Evolutionary conservation across 2,329 filamentous ascomycete genomes (phyloP).

Genomic region (Kalaharituber pfeilii): DNA sequence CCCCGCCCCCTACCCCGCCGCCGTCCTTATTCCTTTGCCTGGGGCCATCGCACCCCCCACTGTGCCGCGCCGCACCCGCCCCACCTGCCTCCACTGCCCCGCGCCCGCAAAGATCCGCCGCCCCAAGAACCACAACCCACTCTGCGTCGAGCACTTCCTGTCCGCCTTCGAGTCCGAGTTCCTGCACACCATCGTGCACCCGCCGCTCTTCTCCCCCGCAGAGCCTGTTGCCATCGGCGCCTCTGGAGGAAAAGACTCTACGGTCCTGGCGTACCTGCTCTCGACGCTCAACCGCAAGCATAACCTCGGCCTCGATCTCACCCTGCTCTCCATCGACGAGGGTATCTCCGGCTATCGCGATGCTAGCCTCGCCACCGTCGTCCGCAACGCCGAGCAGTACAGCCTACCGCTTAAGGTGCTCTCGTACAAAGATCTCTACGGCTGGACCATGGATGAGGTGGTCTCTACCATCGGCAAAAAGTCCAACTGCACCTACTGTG

Average conservation of each 20-base stretch:
- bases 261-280: constrained; percentile 80
- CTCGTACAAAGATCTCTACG: constrained; percentile 84
- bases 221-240: constrained; percentile 88
- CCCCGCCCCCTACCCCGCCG: no score
- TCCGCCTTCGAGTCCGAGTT: constrained; percentile 78
- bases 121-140: constrained; percentile 84
- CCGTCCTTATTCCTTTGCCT: no score
- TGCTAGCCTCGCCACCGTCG: constrained; percentile 89
- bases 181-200: constrained; percentile 74
- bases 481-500: constrained; percentile 97
- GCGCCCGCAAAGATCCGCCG: constrained; percentile 29
- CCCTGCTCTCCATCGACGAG: constrained; percentile 85
- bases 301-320: constrained; percentile 66
- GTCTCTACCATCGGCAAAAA: constrained; percentile 94
- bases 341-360: constrained; percentile 95
- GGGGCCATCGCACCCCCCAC: background rate
- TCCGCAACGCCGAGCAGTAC: constrained; percentile 81
- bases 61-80: background rate
- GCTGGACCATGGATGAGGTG: constrained; percentile 99
- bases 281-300: constrained; percentile 88
- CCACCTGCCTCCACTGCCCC: background rate
- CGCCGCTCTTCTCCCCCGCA: constrained; percentile 62
- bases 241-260: constrained; percentile 93
- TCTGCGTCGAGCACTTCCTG: constrained; percentile 83
- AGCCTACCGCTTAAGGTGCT: constrained; percentile 82